Evolutionary conservation across 2,329 filamentous ascomycete genomes (phyloP), one percentile per base, ranked within the genome.

Genomic region (Exophiala aquamarina): DNA sequence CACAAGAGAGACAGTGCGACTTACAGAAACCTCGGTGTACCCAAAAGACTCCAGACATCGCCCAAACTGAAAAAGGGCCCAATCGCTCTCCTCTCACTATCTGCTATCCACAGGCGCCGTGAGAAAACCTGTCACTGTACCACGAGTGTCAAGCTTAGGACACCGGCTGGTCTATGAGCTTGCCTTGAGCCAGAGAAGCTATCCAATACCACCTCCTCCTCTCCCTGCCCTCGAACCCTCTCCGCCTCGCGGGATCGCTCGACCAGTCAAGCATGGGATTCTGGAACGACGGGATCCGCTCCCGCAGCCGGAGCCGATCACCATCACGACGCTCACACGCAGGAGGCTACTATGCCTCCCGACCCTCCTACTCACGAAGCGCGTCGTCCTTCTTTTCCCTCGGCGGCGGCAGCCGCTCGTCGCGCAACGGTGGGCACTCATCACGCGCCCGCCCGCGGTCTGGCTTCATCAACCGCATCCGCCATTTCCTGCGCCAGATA

Each of bases 401-500:
- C 14, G 47, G 44, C 40, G 52, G 50, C 36, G 52, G 42, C 31
- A 35, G 32, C 28, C 11, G 61, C 42, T 42, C 52, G n/a, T 66
- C 66, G 14, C 71, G 68, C 67, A 77, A 76, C 60, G 76, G 77
- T 48, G 23, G 23, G 11, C 23, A 26, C 11, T 26, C 23, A 11
- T 75, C 88, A 64, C 87, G 89, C 62, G 87, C 87, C 14, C 71
- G 76, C 3, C 88, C 92, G 2, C 86, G 92, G 57, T 77, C 82
- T 50, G 86, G 84, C 62, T 95, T 94, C 72, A 70, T 95, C 54
- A 73, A 82, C 46, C 85, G 89, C 61, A 80, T 96, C 51, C 86
- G 85, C 63, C 83, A 86, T 34, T 80, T 95, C 53, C 72, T 95
- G 47, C 86, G 86, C 61, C 84, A 95, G 64, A 82, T 96, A 7